Evolutionary conservation across 2,329 filamentous ascomycete species (phyloP).

Genomic region (Penicillium concentricum): DNA sequence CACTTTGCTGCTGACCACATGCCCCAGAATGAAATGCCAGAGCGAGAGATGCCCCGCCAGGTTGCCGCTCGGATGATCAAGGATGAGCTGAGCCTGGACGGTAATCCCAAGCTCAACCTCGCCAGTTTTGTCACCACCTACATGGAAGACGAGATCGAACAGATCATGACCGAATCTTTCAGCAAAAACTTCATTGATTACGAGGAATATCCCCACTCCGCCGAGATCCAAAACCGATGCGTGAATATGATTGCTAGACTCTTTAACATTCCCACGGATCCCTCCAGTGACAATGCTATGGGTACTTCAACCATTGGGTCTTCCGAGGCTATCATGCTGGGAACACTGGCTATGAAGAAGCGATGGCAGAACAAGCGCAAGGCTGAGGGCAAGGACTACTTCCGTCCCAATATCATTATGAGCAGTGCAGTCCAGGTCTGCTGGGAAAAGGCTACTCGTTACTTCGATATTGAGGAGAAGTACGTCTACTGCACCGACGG

Average conservation of each 20-base stretch:
- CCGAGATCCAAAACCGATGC: slow-evolving; percentile 88
- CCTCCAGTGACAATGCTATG: slow-evolving; percentile 63
- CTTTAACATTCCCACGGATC: slow-evolving; percentile 70
- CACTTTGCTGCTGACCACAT: slow-evolving; percentile 78
- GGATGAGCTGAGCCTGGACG: slow-evolving; percentile 87
- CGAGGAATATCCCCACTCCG: slow-evolving; percentile 77
- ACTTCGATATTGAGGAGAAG: slow-evolving; percentile 92
- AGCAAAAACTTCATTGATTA: slow-evolving; percentile 96
- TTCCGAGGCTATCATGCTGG: slow-evolving; percentile 64
- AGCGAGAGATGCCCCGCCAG: slow-evolving; percentile 83
- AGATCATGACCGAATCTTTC: slow-evolving; percentile 90
- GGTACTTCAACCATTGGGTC: slow-evolving; percentile 87
- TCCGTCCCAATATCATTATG: slow-evolving; percentile 91
- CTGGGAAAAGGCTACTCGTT: slow-evolving; percentile 89
- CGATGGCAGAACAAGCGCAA: slow-evolving; percentile 85
- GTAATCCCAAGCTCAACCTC: slow-evolving; percentile 79
- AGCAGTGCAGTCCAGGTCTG: slow-evolving; percentile 93
- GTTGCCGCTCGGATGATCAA: slow-evolving; percentile 97
- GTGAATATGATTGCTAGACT: slow-evolving; percentile 87
- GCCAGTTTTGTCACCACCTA: slow-evolving; percentile 95
- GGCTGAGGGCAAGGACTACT: slow-evolving; percentile 75
- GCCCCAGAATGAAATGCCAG: slow-evolving; percentile 81
- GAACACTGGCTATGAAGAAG: slow-evolving; percentile 83
- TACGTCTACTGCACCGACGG: slow-evolving; percentile 64
- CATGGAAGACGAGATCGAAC: slow-evolving; percentile 94